These are phyloP conservation scores for Cladochytrium replicatum DNA, from an alignment of 192 early-diverging fungal genomes.

Conservation along the genomic window DNA sequence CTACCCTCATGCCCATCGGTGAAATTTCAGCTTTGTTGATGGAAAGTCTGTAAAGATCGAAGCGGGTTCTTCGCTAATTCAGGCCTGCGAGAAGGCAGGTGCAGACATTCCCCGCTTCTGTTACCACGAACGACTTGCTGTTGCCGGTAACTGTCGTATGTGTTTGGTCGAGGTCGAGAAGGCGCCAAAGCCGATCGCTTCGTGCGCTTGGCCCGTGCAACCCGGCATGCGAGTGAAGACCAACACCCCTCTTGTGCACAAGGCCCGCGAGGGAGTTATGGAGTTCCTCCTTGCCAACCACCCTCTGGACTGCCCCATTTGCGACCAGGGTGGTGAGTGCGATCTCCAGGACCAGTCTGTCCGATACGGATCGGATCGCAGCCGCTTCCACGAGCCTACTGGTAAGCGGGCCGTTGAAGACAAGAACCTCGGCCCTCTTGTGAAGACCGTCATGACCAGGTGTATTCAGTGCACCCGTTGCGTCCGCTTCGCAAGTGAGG, in stretches of 20 bases:
- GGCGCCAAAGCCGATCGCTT: conserved; percentile 90
- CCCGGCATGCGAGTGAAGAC: conserved; percentile 98
- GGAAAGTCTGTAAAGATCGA: conserved; percentile 84
- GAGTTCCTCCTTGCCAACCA: conserved; percentile 92
- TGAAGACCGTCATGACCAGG: conserved; percentile 94
- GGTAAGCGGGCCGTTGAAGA: conserved; percentile 96
- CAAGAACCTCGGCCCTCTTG: conserved; percentile 92
- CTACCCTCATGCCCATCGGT: no score
- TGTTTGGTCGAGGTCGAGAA: conserved; percentile 97
- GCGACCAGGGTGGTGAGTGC: conserved; percentile 99
- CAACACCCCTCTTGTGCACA: conserved; percentile 85
- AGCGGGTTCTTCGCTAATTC: conserved; percentile 87
- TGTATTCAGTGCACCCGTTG: conserved; percentile 99
- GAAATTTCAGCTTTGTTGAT: conserved; percentile 88
- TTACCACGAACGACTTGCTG: conserved; percentile 84
- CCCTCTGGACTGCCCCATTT: conserved; percentile 96
- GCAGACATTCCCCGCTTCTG: conserved; percentile 76
- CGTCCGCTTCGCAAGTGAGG: conserved; percentile 96
- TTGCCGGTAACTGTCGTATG: conserved; percentile 99
- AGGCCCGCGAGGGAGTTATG: conserved; percentile 73
- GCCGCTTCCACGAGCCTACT: conserved; percentile 68
- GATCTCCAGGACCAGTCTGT: conserved; percentile 97
- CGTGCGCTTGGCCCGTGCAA: conserved; percentile 94
- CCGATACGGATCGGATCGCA: conserved; percentile 89
- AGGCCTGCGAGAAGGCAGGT: conserved; percentile 94